These are phyloP conservation scores for Sicyos baderoa DNA, from an alignment of 306 rosid species.

Conservation along the genomic window DNA sequence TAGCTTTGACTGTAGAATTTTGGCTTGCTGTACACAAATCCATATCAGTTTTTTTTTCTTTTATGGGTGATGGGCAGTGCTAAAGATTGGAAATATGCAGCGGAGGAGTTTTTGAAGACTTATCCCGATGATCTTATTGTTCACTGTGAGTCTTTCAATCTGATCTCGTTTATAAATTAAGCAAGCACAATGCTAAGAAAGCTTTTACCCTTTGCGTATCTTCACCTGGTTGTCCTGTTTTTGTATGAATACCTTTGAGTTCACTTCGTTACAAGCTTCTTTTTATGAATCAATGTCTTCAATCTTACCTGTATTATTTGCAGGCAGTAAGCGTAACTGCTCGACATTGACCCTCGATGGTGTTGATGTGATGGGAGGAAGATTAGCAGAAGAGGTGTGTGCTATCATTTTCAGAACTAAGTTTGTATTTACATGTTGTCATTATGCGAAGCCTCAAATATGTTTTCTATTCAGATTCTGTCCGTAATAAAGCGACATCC, in stretches of 20 bases:
- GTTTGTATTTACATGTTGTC: not conserved
- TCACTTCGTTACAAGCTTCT: not conserved
- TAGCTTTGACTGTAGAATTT: not conserved
- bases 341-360: conserved; percentile 71
- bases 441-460: not conserved
- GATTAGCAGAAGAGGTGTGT: conserved; percentile 76
- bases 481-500: conserved; percentile 51
- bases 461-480: conserved; percentile 37
- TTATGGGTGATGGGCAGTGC: conserved; percentile 41
- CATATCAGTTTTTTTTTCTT: not conserved
- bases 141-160: conserved; percentile 53
- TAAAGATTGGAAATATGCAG: conserved; percentile 69
- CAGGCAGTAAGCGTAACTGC: conserved; percentile 75
- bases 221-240: conserved; percentile 10
- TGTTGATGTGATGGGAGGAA: conserved; percentile 75
- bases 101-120: conserved; percentile 47
- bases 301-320: conserved; percentile 25
- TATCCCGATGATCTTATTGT: conserved; percentile 57
- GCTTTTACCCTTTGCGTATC: not conserved
- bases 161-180: not conserved
- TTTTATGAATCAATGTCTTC: conserved; percentile 19
- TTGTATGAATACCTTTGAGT: not conserved
- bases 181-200: not conserved
- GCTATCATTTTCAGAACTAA: conserved; percentile 11
- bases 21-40: not conserved